These are phyloP conservation scores for Psidium friedrichsthalianum DNA, from an alignment of 345 rosid species.

Conservation along the genomic window DNA sequence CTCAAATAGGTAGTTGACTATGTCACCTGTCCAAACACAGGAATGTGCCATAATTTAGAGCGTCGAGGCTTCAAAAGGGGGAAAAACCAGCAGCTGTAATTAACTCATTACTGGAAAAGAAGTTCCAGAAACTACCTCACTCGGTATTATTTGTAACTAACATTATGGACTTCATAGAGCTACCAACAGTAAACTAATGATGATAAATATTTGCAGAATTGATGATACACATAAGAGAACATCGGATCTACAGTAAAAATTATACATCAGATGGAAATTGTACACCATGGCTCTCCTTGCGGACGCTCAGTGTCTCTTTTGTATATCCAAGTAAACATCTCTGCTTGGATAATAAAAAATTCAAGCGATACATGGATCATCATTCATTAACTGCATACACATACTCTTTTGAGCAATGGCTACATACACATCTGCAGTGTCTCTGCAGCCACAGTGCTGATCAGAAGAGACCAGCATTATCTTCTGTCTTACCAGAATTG, in stretches of 20 bases:
- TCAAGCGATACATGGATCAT: background rate
- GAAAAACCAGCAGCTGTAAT: background rate
- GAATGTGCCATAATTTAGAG: background rate
- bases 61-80: background rate
- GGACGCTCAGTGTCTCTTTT: background rate
- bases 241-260: too few species aligned
- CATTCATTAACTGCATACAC: background rate
- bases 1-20: slow-evolving; percentile 61
- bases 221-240: background rate
- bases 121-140: background rate
- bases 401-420: background rate
- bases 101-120: background rate
- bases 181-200: background rate
- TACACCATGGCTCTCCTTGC: background rate
- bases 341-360: too few species aligned
- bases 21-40: slow-evolving; percentile 37
- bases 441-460: background rate
- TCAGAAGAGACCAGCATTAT: background rate
- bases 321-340: too few species aligned
- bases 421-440: background rate
- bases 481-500: background rate
- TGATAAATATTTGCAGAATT: background rate
- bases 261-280: background rate
- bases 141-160: background rate
- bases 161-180: background rate